phyloP scores from a whole-genome alignment of 208 protist species.

The Lotmaria passim region DNA sequence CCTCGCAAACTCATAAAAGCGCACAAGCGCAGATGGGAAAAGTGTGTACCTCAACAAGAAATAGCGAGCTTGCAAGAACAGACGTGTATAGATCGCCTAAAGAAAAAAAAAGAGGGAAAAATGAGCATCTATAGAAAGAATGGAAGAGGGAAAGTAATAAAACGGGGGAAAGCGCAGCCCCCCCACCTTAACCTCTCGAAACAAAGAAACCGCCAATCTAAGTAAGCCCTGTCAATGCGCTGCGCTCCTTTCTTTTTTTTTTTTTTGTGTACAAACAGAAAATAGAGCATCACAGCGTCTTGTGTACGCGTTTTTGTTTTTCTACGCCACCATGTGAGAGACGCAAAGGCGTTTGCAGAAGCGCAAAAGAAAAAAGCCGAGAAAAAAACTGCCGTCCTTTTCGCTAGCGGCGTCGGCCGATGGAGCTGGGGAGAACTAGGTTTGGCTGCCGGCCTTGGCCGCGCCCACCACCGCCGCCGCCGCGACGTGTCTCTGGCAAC shows the following conservation, averaged over 20 bases:
- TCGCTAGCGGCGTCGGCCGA: slow-evolving; percentile 59
- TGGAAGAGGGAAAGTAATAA: background rate
- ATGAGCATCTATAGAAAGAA: slow-evolving; percentile 10
- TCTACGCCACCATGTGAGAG: too few relatives aligned
- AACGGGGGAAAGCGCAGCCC: background rate
- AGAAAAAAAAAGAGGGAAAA: background rate
- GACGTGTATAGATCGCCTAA: background rate
- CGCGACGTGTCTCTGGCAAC: slow-evolving; percentile 43
- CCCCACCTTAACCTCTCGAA: too few relatives aligned
- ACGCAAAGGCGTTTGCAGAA: too few relatives aligned
- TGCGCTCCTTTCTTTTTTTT: too few relatives aligned
- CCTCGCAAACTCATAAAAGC: too few relatives aligned
- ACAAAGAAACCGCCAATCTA: background rate
- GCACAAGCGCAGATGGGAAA: too few relatives aligned
- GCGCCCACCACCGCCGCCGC: slow-evolving; percentile 35
- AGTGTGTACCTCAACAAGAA: background rate
- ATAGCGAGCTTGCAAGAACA: background rate
- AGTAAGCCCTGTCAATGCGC: too few relatives aligned
- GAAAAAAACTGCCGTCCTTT: too few relatives aligned
- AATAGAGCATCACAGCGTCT: too few relatives aligned
- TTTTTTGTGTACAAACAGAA: too few relatives aligned
- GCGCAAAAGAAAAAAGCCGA: too few relatives aligned
- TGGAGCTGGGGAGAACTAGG: slow-evolving; percentile 71
- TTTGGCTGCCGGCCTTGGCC: slow-evolving; percentile 54
- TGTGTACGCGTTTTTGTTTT: too few relatives aligned